Evolutionary conservation across 2,329 filamentous ascomycete genomes (phyloP).

Genomic region (Xylariaceae sp.): DNA sequence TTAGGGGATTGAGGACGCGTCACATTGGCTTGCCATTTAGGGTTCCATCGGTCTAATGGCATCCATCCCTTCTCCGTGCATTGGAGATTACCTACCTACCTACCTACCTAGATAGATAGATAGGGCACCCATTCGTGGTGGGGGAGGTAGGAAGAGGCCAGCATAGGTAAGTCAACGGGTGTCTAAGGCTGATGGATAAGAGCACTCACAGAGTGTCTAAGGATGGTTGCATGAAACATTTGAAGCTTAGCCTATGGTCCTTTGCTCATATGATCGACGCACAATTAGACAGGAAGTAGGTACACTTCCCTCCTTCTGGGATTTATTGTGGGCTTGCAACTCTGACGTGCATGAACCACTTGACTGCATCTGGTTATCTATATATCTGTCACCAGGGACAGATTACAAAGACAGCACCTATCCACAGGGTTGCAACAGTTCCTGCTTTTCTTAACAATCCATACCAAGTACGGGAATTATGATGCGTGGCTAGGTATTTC

Average conservation of each 20-base stretch:
- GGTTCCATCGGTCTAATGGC: conserved; percentile 18
- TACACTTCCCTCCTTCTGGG: conserved; percentile 3
- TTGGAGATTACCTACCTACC: conserved; percentile 12
- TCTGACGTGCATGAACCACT: conserved; percentile 25
- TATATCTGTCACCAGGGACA: conserved; percentile 19
- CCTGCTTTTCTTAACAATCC: conserved; percentile 14
- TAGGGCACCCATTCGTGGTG: neutral
- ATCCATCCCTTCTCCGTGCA: neutral
- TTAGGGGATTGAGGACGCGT: conserved; percentile 8
- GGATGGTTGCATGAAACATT: conserved; percentile 19
- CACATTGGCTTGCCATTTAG: conserved; percentile 12
- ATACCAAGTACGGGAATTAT: conserved; percentile 1
- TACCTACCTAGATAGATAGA: neutral
- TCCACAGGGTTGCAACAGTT: conserved; percentile 17
- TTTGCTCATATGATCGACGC: conserved; percentile 25
- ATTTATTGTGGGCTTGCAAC: conserved; percentile 1
- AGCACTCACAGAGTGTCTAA: no score
- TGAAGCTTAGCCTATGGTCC: conserved; percentile 5
- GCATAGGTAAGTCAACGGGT: neutral
- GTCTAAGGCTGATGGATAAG: conserved; percentile 9
- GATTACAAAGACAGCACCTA: neutral
- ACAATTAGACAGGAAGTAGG: conserved; percentile 4
- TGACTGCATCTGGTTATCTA: conserved; percentile 21
- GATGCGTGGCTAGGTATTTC: no score
- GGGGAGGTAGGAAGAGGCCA: neutral